Evolutionary conservation across 345 rosid genomes (phyloP).

Genomic region (Mangifera indica): DNA sequence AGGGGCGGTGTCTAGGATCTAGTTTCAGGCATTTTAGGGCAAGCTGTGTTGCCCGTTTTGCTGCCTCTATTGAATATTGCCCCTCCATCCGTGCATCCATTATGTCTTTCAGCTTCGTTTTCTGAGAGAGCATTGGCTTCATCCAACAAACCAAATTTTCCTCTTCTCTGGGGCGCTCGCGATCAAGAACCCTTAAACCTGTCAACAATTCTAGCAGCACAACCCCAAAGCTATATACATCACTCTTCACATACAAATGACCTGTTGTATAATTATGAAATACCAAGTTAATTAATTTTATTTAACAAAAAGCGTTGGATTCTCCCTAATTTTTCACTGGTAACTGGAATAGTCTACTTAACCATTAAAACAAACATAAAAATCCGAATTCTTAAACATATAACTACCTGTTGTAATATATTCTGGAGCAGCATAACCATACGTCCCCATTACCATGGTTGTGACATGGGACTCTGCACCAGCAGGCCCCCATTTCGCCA

Average conservation of each 20-base stretch:
- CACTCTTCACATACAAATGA: constrained; percentile 67
- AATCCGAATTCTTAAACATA: not conserved
- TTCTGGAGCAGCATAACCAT: constrained; percentile 69
- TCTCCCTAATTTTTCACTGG: not conserved
- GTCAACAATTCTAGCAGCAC: constrained; percentile 61
- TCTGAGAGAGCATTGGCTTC: constrained; percentile 40
- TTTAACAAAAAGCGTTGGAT: not conserved
- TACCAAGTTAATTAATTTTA: not conserved
- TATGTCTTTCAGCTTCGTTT: constrained; percentile 39
- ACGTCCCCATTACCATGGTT: constrained; percentile 42
- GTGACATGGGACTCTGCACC: constrained; percentile 50
- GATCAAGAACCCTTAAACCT: constrained; percentile 51
- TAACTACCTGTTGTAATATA: constrained; percentile 61
- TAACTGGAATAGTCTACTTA: not conserved
- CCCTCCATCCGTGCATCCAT: constrained; percentile 53
- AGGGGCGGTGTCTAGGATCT: constrained; percentile 53
- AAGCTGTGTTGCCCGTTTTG: constrained; percentile 42
- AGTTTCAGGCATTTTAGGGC: constrained; percentile 39
- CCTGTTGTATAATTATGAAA: constrained; percentile 30
- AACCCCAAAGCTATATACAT: constrained; percentile 68
- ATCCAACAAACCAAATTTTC: constrained; percentile 58
- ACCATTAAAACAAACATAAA: not conserved
- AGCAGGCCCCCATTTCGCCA: constrained; percentile 68
- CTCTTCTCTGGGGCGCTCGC: constrained; percentile 36
- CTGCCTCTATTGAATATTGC: constrained; percentile 49